Evolutionary conservation across 2,329 filamentous ascomycete species (phyloP), one percentile per base, ranked within the genome.

Genomic region (Fusarium lyarnte): DNA sequence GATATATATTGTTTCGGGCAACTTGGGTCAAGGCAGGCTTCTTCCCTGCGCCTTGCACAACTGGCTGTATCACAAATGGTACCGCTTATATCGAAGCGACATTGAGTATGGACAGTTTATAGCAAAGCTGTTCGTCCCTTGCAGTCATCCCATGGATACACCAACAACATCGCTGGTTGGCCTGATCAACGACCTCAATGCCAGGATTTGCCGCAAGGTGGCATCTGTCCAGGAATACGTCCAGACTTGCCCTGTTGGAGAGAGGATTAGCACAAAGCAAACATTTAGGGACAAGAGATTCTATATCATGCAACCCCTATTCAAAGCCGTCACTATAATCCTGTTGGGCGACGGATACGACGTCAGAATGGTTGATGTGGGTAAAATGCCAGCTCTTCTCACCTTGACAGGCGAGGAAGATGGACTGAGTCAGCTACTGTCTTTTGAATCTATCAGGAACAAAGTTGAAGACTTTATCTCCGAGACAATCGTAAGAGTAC

Each of bases 201-300:
- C 7, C 17, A 23, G 45, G 13, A 33, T 31, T 49, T 49, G 45
- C 27, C 31, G 21, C 13, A 29, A 47, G 46, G 46, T 33, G 21
- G 27, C 21, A n/a, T 49, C 21, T 0, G 17, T 49, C 9, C 29
- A 49, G 2, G 21, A 49, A 14, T 19, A 23, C n/a, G 3, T 33
- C 46, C 21, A 49, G 14, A 5, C 3, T 0, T 23, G 9, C 4
- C 46, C 46, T 17, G 6, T 13, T 19, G 27, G 9, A 9, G 4
- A 14, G 27, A 23, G 21, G 8, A 1, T 12, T 1, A 17, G 7
- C 6, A 3, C 3, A 2, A 3, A 23, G 17, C 29, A 19, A 49
- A 12, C 6, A 6, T 49, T 49, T 8, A 33, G 29, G 5, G 46
- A 33, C 4, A 6, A 49, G 21, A 14, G 21, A 5, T 49, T 49